Evolutionary conservation across 192 early-diverging fungal species (phyloP), one percentile per base, ranked within the genome.

Genomic region (Entomortierella parvispora): DNA sequence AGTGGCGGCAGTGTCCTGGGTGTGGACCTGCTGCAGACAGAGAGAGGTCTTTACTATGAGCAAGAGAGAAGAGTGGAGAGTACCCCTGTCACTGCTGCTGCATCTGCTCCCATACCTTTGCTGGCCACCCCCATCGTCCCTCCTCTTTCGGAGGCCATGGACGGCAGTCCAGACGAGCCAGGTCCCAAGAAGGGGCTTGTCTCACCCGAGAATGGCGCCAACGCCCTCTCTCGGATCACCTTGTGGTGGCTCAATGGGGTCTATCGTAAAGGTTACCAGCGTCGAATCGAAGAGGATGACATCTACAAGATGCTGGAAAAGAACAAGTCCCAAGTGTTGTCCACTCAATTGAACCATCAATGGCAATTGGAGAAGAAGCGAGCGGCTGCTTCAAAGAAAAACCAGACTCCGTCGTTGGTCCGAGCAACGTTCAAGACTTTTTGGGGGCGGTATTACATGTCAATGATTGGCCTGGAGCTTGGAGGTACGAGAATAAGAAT

Each of bases 201-300:
- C 43, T 59, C 57, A 4, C 72, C 58, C 31, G 72, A 77, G 46
- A 68, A 51, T 0, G 46, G 23, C 43, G 72, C 72, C 28, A 60
- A 51, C 12, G 17, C 52, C 42, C 67, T 57, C 48, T 67, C 65
- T 28, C 28, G 58, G 3, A 17, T 62, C 3, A 55, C 72, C 8
- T 49, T 77, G 32, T 47, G 58, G 48, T 77, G 72, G 72, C 43
- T 77, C 52, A 62, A 40, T 12, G 52, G 50, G 7, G 47, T 77
- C 31, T 68, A 68, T 22, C 55, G 45, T 23, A 62, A 61, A 17
- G 72, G 72, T 11, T 68, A 77, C 25, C 40, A 14, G 17, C 49
- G 65, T 29, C 48, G n/a, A 45, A 50, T 77, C 7, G 40, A 51
- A 31, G 63, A 66, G 22, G 65, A 67, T 10, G 72, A 77, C 52